These are phyloP conservation scores for Cyclotella sp. DNA, from an alignment of 108 stramenopile species.

Conservation along the genomic window DNA sequence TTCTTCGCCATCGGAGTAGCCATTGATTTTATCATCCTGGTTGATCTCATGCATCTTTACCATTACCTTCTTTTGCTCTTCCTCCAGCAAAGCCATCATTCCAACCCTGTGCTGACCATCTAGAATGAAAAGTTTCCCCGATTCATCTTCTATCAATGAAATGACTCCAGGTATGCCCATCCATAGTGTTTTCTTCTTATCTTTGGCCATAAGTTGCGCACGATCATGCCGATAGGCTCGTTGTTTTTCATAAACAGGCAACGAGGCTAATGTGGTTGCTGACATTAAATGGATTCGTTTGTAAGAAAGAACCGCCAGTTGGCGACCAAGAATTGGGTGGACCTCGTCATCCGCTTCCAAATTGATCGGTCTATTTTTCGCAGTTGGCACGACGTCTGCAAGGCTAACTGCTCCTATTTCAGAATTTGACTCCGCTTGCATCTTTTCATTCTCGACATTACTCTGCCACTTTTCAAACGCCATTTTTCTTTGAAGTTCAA, in stretches of 20 bases:
- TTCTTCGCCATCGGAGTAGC: not conserved
- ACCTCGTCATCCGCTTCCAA: not conserved
- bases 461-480: conserved; percentile 38
- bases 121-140: conserved; percentile 72
- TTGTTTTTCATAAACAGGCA: conserved; percentile 84
- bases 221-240: conserved; percentile 80
- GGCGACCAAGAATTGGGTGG: conserved; percentile 77
- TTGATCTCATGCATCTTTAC: conserved; percentile 16
- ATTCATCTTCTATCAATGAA: conserved; percentile 63
- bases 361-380: not conserved
- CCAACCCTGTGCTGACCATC: conserved; percentile 93
- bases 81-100: conserved; percentile 74
- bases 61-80: conserved; percentile 40
- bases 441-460: conserved; percentile 25
- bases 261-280: conserved; percentile 49
- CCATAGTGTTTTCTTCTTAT: conserved; percentile 69
- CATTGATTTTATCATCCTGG: no score
- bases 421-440: not conserved
- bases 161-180: conserved; percentile 83
- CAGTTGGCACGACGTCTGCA: not conserved
- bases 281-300: conserved; percentile 71
- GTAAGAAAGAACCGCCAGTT: conserved; percentile 60
- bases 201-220: conserved; percentile 70
- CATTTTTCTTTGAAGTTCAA: conserved; percentile 25
- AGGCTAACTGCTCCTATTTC: not conserved